Percentiles rank a stretch among this genome's conserved stretches.
These are phyloP conservation scores for Epichloe uncinata DNA, from an alignment of 2,329 filamentous ascomycete species.

Conservation along the genomic window DNA sequence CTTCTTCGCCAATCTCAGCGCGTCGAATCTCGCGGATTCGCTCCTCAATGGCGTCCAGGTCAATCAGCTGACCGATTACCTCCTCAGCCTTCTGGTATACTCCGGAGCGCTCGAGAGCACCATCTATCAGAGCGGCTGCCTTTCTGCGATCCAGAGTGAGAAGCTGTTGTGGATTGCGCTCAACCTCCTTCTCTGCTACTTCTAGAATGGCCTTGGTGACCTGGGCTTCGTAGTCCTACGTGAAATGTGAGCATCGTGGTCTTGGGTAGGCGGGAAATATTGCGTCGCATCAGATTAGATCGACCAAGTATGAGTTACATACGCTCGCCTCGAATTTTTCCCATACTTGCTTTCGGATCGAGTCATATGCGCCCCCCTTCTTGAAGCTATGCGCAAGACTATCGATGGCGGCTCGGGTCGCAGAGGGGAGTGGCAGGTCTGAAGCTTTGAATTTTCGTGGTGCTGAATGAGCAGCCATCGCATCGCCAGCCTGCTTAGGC, in stretches of 20 bases:
- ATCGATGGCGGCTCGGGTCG: constrained; percentile 62
- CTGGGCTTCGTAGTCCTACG: constrained; percentile 54
- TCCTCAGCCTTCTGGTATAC: constrained; percentile 61
- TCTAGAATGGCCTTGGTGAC: constrained; percentile 54
- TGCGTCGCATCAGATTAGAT: too few relatives aligned
- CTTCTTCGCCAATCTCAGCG: constrained; percentile 55
- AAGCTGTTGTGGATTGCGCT: constrained; percentile 57
- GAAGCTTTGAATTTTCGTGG: constrained; percentile 53
- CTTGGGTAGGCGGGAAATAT: constrained; percentile 9
- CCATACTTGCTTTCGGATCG: constrained; percentile 63
- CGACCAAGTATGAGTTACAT: constrained; percentile 9
- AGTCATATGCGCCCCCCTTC: constrained; percentile 74
- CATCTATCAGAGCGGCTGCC: constrained; percentile 63
- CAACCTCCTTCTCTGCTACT: constrained; percentile 60
- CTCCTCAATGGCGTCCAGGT: constrained; percentile 52
- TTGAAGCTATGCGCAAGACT: constrained; percentile 68
- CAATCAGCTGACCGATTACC: constrained; percentile 54
- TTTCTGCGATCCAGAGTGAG: constrained; percentile 62
- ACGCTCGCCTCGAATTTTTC: constrained; percentile 60
- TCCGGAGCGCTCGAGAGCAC: constrained; percentile 61
- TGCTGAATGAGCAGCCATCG: constrained; percentile 5
- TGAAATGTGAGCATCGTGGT: constrained; percentile 1
- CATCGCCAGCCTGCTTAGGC: constrained; percentile 10
- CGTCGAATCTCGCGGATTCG: constrained; percentile 56
- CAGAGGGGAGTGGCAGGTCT: constrained; percentile 57